Percentiles rank a stretch among this genome's conserved stretches.
Conservation (phyloP, 1,139 yeast genomes). For the Sugiyamaella neomexicana region DNA sequence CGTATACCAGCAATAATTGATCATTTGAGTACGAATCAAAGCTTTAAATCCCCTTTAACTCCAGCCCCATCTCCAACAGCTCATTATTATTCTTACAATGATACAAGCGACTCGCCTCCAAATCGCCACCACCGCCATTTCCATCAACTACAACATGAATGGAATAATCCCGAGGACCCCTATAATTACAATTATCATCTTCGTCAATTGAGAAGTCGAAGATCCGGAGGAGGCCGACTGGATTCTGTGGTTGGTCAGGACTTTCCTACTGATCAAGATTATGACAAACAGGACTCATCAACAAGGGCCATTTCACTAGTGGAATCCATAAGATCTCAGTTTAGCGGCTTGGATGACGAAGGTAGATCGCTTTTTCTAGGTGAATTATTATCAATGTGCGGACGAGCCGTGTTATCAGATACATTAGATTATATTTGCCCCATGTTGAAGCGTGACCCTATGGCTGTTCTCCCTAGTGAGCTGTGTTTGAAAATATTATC, state of each 20-base stretch:
- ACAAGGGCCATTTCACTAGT: slow-evolving; percentile 1
- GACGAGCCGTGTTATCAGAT: slow-evolving; percentile 63
- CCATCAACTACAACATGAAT: slow-evolving; percentile 14
- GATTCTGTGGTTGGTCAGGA: slow-evolving; percentile 12
- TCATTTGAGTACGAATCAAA: neutral
- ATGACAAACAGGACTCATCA: slow-evolving; percentile 1
- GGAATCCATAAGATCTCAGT: slow-evolving; percentile 17
- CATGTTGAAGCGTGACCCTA: slow-evolving; percentile 81
- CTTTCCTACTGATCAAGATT: neutral
- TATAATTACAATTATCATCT: slow-evolving; percentile 13
- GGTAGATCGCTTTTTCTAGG: slow-evolving; percentile 32
- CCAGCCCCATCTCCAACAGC: slow-evolving; percentile 38
- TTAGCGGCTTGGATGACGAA: slow-evolving; percentile 23
- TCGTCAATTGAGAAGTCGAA: slow-evolving; percentile 15
- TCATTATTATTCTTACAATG: slow-evolving; percentile 6
- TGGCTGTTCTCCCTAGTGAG: slow-evolving; percentile 80
- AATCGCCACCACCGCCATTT: slow-evolving; percentile 4
- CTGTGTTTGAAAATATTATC: slow-evolving; percentile 79
- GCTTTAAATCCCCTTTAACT: slow-evolving; percentile 29
- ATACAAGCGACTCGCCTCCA: neutral
- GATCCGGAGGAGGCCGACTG: slow-evolving; percentile 10
- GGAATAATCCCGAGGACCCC: slow-evolving; percentile 11
- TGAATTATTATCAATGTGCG: slow-evolving; percentile 36
- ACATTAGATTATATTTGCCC: slow-evolving; percentile 74
- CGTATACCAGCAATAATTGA: slow-evolving; percentile 2